Percentiles rank a stretch among this genome's conserved stretches.
These are phyloP conservation scores for Aaosphaeria pasadenensis DNA, from an alignment of 2,329 filamentous ascomycete genomes.

Conservation along the genomic window DNA sequence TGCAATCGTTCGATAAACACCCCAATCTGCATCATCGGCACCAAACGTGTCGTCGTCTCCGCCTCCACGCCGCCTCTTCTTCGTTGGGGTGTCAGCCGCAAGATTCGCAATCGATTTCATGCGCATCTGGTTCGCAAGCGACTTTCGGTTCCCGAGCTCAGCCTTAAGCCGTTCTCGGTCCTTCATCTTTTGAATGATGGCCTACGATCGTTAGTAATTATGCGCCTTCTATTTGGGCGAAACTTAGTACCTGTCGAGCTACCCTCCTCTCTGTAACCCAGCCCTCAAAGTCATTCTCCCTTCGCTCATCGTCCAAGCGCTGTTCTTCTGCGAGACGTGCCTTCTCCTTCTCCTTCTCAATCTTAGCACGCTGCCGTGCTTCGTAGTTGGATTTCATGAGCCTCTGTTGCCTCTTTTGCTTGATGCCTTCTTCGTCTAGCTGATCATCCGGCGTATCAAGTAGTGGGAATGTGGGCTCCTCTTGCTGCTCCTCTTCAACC, in stretches of 20 bases:
- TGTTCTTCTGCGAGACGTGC: slow-evolving; percentile 80
- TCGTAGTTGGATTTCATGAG: slow-evolving; percentile 94
- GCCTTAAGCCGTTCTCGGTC: slow-evolving; percentile 90
- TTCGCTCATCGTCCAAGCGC: slow-evolving; percentile 75
- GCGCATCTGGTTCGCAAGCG: slow-evolving; percentile 89
- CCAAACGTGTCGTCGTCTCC: slow-evolving; percentile 96
- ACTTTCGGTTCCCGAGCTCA: slow-evolving; percentile 94
- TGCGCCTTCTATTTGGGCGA: background rate
- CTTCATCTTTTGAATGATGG: slow-evolving; percentile 79
- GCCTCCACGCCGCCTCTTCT: slow-evolving; percentile 80
- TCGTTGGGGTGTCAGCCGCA: slow-evolving; percentile 78
- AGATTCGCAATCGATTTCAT: slow-evolving; percentile 99
- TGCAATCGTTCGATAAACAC: slow-evolving; percentile 89
- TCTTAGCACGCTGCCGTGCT: slow-evolving; percentile 87
- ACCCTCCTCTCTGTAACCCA: slow-evolving; percentile 84
- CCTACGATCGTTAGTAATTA: slow-evolving; percentile 39
- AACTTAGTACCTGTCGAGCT: slow-evolving; percentile 54
- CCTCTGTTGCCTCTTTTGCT: slow-evolving; percentile 88
- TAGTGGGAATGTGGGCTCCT: slow-evolving; percentile 81
- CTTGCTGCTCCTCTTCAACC: slow-evolving; percentile 71
- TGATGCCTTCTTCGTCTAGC: slow-evolving; percentile 85
- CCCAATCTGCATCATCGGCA: slow-evolving; percentile 97
- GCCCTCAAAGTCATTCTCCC: slow-evolving; percentile 76
- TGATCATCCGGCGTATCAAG: slow-evolving; percentile 88
- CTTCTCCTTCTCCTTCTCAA: slow-evolving; percentile 91